Conservation (phyloP, 140 eudicot species). For the Oenanthe javanica region DNA sequence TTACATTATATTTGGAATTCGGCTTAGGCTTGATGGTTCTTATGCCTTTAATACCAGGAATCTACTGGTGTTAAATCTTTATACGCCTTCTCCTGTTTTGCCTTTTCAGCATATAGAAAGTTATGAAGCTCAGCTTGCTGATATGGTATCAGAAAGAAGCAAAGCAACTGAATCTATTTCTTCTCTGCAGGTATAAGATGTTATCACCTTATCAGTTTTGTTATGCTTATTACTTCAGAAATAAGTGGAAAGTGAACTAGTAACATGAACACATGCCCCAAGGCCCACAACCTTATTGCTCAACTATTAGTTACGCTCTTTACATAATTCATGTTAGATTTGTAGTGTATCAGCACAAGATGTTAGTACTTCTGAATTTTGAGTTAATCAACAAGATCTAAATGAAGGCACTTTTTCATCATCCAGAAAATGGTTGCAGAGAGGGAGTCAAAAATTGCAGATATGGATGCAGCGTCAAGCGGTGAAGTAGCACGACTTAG, state of each 20-base stretch:
- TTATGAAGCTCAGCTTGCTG: conserved; percentile 91
- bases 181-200: conserved; percentile 69
- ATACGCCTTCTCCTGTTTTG: conserved; percentile 7
- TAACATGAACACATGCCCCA: not conserved
- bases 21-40: not conserved
- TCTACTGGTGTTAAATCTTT: not conserved
- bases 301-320: not conserved
- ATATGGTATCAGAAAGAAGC: conserved; percentile 60
- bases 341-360: not conserved
- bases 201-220: conserved; percentile 9
- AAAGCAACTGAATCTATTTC: conserved; percentile 89
- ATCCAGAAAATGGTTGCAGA: conserved; percentile 75
- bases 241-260: not conserved
- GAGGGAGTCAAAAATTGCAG: conserved; percentile 83
- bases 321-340: not conserved
- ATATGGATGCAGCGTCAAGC: conserved; percentile 96
- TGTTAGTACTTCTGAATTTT: conserved; percentile 3
- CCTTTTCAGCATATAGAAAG: conserved; percentile 63
- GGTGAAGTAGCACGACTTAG: conserved; percentile 95
- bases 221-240: conserved; percentile 5
- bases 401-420: not conserved
- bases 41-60: not conserved
- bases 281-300: not conserved
- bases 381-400: not conserved
- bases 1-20: not conserved